Evolutionary conservation across 1,284 basidiomycete species (phyloP).

Genomic region (Apiotrichum porosum): DNA sequence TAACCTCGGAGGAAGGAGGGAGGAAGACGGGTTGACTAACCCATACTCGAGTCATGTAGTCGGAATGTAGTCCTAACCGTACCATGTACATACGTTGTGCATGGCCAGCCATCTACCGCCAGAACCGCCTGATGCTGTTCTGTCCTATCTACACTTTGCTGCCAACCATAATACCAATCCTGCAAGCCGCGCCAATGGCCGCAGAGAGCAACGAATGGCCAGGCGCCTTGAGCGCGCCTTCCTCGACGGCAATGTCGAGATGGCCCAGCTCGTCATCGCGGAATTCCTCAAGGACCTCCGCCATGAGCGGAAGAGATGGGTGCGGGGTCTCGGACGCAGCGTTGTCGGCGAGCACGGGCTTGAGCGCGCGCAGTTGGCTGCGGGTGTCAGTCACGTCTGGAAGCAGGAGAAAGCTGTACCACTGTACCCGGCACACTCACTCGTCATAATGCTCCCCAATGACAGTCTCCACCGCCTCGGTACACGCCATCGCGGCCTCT

Average conservation of each 20-base stretch:
- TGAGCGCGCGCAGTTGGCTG: slow-evolving; percentile 38
- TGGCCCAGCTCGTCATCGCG: slow-evolving; percentile 93
- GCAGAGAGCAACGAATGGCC: slow-evolving; percentile 85
- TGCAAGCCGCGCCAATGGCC: slow-evolving; percentile 78
- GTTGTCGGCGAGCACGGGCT: slow-evolving; percentile 24
- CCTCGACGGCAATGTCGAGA: slow-evolving; percentile 83
- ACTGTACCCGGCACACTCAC: slow-evolving; percentile 54
- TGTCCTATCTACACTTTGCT: slow-evolving; percentile 58
- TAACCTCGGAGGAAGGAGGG: too few relatives aligned
- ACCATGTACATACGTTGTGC: too few relatives aligned
- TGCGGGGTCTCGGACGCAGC: slow-evolving; percentile 52
- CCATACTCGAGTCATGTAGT: too few relatives aligned
- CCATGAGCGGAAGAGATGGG: slow-evolving; percentile 72
- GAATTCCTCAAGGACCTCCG: slow-evolving; percentile 74
- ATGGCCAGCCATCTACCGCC: too few relatives aligned
- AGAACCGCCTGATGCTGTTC: too few relatives aligned
- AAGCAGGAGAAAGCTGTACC: neutral
- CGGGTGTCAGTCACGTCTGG: neutral
- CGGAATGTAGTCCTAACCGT: too few relatives aligned
- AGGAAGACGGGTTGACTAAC: too few relatives aligned
- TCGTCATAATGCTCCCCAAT: slow-evolving; percentile 98
- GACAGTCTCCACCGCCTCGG: slow-evolving; percentile 94
- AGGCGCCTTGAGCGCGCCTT: slow-evolving; percentile 84
- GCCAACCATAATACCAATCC: slow-evolving; percentile 82
- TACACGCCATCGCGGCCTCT: slow-evolving; percentile 96